These are phyloP conservation scores for Mortierella sp. DNA, from an alignment of 371 early-diverging fungal species.

Conservation along the genomic window DNA sequence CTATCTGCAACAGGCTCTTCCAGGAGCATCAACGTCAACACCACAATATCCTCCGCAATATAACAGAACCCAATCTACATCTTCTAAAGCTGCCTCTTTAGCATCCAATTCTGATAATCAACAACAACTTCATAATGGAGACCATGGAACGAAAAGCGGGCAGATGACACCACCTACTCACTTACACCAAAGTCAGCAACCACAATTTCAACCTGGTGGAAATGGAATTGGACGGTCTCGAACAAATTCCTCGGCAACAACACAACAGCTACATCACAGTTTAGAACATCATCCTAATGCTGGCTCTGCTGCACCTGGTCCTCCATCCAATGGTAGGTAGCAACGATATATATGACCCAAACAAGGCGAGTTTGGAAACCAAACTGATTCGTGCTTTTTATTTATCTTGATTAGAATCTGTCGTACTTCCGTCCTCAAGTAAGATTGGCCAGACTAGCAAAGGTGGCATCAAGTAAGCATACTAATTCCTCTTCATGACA, in stretches of 20 bases:
- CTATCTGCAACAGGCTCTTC: constrained; percentile 31
- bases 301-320: not conserved
- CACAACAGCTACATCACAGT: constrained; percentile 5
- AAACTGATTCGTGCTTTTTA: not conserved
- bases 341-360: not conserved
- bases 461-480: constrained; percentile 52
- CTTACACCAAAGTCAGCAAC: constrained; percentile 12
- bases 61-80: constrained; percentile 2
- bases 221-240: constrained; percentile 2
- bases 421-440: constrained; percentile 32
- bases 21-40: constrained; percentile 13
- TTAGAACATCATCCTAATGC: constrained; percentile 11
- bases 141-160: constrained; percentile 25
- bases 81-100: constrained; percentile 8
- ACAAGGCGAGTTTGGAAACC: not conserved
- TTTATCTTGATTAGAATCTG: constrained; percentile 18
- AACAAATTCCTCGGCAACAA: not conserved
- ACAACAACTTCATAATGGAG: not conserved
- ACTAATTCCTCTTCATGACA: not conserved
- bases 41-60: not conserved
- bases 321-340: constrained; percentile 16
- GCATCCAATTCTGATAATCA: not conserved
- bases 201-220: not conserved
- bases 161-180: constrained; percentile 24
- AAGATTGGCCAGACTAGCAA: constrained; percentile 51